Evolutionary conservation across 2,329 filamentous ascomycete species (phyloP).

Genomic region (Coniella lustricola): DNA sequence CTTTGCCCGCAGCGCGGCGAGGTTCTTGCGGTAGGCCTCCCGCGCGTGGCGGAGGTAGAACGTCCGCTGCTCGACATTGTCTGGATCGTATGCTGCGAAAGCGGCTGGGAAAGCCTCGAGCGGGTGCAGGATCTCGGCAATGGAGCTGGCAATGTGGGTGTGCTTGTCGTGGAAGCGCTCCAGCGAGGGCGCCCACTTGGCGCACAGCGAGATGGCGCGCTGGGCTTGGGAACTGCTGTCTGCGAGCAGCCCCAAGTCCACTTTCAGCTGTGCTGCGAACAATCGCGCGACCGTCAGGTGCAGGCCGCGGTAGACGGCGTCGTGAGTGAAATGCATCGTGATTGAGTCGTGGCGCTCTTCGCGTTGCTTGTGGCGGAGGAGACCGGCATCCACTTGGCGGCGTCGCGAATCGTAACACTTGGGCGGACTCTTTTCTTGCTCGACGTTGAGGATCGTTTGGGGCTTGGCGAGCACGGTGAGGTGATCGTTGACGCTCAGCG

Average conservation of each 20-base stretch:
- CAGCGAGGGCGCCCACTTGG: slow-evolving; percentile 53
- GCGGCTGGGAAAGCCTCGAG: slow-evolving; percentile 18
- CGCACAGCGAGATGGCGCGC: slow-evolving; percentile 45
- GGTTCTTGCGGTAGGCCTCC: slow-evolving; percentile 44
- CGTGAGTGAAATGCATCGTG: slow-evolving; percentile 30
- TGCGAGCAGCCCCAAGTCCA: slow-evolving; percentile 36
- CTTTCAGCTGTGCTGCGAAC: slow-evolving; percentile 47
- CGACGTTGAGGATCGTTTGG: slow-evolving; percentile 33
- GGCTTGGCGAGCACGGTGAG: slow-evolving; percentile 34
- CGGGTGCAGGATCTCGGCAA: slow-evolving; percentile 48
- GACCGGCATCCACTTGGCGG: slow-evolving; percentile 19
- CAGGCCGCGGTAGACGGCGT: slow-evolving; percentile 42
- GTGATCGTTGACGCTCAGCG: slow-evolving; percentile 40
- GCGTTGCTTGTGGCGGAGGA: slow-evolving; percentile 26
- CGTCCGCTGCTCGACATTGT: slow-evolving; percentile 30
- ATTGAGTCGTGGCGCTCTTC: slow-evolving; percentile 34
- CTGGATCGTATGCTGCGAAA: slow-evolving; percentile 23
- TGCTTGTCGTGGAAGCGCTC: slow-evolving; percentile 51
- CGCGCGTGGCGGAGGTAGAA: slow-evolving; percentile 47
- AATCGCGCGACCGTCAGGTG: slow-evolving; percentile 47
- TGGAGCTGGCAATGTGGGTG: slow-evolving; percentile 49
- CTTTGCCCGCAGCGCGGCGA: slow-evolving; percentile 45
- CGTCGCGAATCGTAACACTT: slow-evolving; percentile 13
- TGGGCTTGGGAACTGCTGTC: slow-evolving; percentile 32
- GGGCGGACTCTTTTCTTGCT: slow-evolving; percentile 19